phyloP scores from a whole-genome alignment of 176 grass and related monocot species.

The Avena atlantica region DNA sequence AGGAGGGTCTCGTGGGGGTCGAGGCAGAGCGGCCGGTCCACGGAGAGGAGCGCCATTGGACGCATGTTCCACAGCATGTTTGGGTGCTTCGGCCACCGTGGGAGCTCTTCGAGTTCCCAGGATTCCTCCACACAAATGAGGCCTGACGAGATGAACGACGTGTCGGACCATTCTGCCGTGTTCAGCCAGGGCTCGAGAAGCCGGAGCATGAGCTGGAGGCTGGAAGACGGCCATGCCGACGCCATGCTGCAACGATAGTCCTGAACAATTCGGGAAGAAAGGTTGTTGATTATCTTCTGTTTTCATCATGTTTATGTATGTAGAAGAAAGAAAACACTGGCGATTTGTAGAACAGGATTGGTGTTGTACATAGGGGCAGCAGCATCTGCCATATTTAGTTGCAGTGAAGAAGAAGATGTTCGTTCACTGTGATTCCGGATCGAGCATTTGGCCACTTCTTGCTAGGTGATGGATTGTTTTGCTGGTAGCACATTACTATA shows the following conservation, averaged over 20 bases:
- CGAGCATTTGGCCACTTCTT: constrained; percentile 20
- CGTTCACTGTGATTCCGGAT: constrained; percentile 38
- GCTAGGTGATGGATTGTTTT: constrained; percentile 24
- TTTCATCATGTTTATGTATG: constrained; percentile 47
- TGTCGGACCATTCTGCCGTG: constrained; percentile 17
- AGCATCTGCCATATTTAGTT: constrained; percentile 35
- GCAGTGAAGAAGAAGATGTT: constrained; percentile 13
- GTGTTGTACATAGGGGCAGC: constrained; percentile 54
- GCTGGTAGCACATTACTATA: constrained; percentile 31
- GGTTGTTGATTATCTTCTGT: constrained; percentile 17
- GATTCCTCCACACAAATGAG: constrained; percentile 32
- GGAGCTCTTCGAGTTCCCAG: background rate
- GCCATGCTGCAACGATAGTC: constrained; percentile 51
- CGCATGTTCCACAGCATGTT: constrained; percentile 59
- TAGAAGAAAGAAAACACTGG: constrained; percentile 41
- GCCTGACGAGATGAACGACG: constrained; percentile 43
- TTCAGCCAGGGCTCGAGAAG: constrained; percentile 63
- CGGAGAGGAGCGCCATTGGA: constrained; percentile 52
- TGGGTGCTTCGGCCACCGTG: constrained; percentile 57
- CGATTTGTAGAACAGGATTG: constrained; percentile 54
- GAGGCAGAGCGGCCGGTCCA: constrained; percentile 56
- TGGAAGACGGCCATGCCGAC: constrained; percentile 60
- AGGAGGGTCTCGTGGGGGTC: constrained; percentile 87
- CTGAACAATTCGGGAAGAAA: background rate
- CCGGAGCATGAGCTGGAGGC: constrained; percentile 65